Conservation (phyloP, 2,329 filamentous ascomycete species). For the Penicillium psychrosexuale region DNA sequence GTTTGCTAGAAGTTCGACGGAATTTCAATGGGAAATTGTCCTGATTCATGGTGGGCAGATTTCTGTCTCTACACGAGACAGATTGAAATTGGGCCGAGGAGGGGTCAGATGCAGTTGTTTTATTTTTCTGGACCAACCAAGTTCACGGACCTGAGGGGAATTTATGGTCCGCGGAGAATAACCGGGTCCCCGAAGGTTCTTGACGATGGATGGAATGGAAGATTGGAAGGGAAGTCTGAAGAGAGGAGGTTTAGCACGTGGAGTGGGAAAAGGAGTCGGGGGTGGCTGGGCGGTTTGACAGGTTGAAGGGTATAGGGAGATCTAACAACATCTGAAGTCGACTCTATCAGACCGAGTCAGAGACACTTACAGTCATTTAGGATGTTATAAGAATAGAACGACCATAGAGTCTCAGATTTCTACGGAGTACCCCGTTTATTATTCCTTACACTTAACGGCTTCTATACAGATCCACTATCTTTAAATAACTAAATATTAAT, state of each 20-base stretch:
- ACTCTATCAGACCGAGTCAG: not conserved
- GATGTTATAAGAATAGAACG: not conserved
- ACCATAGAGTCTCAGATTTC: not conserved
- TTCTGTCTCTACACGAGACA: slow-evolving; percentile 24
- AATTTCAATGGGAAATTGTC: slow-evolving; percentile 40
- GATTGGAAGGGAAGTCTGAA: slow-evolving; percentile 1
- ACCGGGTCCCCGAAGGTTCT: slow-evolving; percentile 4
- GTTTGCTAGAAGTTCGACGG: slow-evolving; percentile 42
- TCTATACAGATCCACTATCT: slow-evolving; percentile 4
- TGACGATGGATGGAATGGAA: slow-evolving; percentile 1
- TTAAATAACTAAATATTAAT: not conserved
- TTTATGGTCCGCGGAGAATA: slow-evolving; percentile 5
- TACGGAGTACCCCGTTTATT: not conserved
- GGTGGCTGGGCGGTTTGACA: slow-evolving; percentile 8
- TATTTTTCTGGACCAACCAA: slow-evolving; percentile 2
- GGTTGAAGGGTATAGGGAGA: not conserved
- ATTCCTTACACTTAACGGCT: not conserved
- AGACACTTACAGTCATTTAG: not conserved
- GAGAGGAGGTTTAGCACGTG: slow-evolving; percentile 8
- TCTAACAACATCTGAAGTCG: no score
- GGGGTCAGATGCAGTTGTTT: slow-evolving; percentile 22
- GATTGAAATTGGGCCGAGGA: slow-evolving; percentile 29
- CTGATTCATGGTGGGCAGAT: slow-evolving; percentile 35
- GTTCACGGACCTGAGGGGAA: not conserved
- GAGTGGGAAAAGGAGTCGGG: slow-evolving; percentile 10